Base-by-base conservation (phyloP, 2,329 filamentous ascomycete species). In the Emergomyces africanus region DNA sequence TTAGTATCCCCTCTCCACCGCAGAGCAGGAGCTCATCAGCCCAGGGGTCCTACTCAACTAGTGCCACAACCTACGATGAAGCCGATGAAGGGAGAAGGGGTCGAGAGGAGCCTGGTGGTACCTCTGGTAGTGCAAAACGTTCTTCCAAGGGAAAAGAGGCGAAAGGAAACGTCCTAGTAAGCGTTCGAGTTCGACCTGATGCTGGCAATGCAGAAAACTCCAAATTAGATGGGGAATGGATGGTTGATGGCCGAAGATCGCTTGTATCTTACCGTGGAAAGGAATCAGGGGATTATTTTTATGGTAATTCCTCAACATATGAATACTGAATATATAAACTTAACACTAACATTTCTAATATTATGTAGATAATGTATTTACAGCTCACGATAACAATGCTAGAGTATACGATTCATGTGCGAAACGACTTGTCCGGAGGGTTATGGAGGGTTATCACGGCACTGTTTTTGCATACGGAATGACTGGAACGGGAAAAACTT, bases 401-500 rank as follows among this genome's bases (percentile, higher is more conserved):
- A 87, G 87, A 70, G 94, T 99, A 10, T 99, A 99, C 71, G 94
- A 99, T 74, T 85, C 92, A 63, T 89, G 84, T 51, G 94, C 94
- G 49, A 97, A 97, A 75, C 87, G 94, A 62, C 79, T 99, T 57
- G 94, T 99, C 53, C 87, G 94, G 66, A 83, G 94, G 67, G 94
- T 99, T 55, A 99, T 99, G 94, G 94, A 99, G 77, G 94, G 94
- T 48, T 99, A 97, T 71, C 92, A 97, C 69, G 94, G 92, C 61
- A 99, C 94, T 0, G 94, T 99, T 28, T 97, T 99, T 71, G 92
- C 92, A 20, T 99, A 99, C 72, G 94, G 94, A 69, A 97, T 97
- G 91, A 99, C 94, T 3, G 94, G 94, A 62, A 97, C 94, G 0
- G 94, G 94, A 66, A 99, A 99, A 77, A 99, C 94, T 0, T 99